Conservation (phyloP, 345 rosid genomes). For the Sisymbrium irio region DNA sequence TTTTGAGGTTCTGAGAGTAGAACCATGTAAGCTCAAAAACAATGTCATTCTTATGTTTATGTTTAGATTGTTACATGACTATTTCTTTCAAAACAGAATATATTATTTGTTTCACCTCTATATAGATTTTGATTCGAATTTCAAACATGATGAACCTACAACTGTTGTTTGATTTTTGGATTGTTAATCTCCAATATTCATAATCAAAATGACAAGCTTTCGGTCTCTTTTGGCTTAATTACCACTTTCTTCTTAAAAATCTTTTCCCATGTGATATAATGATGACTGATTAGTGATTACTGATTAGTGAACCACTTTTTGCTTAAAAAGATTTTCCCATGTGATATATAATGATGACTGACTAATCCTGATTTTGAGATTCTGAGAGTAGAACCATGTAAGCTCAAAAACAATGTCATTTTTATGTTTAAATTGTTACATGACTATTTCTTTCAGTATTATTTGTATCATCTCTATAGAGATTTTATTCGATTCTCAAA, state of each 20-base stretch:
- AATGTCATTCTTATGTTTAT: conserved; percentile 15
- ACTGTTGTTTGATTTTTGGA: background rate
- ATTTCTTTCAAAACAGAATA: background rate
- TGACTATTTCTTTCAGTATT: no score
- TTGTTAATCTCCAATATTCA: background rate
- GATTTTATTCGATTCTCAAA: no score
- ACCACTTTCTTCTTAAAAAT: background rate
- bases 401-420: no score
- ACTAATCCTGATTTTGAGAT: no score
- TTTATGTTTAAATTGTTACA: no score
- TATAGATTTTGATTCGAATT: conserved; percentile 10
- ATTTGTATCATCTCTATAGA: no score
- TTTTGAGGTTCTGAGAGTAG: conserved; percentile 19
- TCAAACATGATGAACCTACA: conserved; percentile 3
- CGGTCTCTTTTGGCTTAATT: background rate
- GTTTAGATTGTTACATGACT: conserved; percentile 18
- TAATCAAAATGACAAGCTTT: conserved; percentile 12
- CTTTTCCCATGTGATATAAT: background rate
- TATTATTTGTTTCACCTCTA: conserved; percentile 3
- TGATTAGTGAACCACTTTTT: no score
- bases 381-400: no score
- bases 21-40: conserved; percentile 18
- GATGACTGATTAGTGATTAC: no score
- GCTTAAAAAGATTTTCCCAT: no score
- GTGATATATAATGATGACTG: no score